Percentiles rank a stretch among this genome's conserved stretches.
These are phyloP conservation scores for Paecilomyces sp. DNA, from an alignment of 2,329 filamentous ascomycete genomes.

Conservation along the genomic window DNA sequence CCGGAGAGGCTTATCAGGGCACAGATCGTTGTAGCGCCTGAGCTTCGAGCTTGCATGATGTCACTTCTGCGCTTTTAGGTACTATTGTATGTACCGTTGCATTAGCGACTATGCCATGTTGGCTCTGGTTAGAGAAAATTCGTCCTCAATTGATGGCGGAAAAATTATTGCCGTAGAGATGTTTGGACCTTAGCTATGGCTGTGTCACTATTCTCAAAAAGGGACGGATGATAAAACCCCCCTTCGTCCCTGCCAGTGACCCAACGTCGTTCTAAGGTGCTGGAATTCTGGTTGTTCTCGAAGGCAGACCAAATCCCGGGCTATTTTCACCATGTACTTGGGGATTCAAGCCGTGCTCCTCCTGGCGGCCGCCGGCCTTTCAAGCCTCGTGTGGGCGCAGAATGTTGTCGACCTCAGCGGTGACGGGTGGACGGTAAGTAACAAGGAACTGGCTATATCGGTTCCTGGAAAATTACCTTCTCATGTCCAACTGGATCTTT, in stretches of 20 bases:
- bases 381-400: conserved; percentile 12
- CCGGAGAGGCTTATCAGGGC: neutral
- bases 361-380: conserved; percentile 10
- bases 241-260: too few relatives aligned
- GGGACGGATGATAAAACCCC: too few relatives aligned
- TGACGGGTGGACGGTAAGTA: conserved; percentile 40
- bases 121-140: too few relatives aligned
- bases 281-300: neutral
- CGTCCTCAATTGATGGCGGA: too few relatives aligned
- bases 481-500: conserved; percentile 54
- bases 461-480: conserved; percentile 51
- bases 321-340: conserved; percentile 11
- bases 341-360: conserved; percentile 9
- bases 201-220: too few relatives aligned
- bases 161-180: too few relatives aligned
- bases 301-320: neutral
- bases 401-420: conserved; percentile 36
- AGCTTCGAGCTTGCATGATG: neutral
- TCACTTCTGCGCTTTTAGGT: neutral
- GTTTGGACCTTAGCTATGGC: too few relatives aligned
- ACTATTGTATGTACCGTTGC: neutral
- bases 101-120: neutral
- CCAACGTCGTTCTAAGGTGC: too few relatives aligned
- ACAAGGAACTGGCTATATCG: conserved; percentile 41
- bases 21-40: neutral